Evolutionary conservation across 371 early-diverging fungal species (phyloP).

Genomic region (Sporodiniella umbellata): DNA sequence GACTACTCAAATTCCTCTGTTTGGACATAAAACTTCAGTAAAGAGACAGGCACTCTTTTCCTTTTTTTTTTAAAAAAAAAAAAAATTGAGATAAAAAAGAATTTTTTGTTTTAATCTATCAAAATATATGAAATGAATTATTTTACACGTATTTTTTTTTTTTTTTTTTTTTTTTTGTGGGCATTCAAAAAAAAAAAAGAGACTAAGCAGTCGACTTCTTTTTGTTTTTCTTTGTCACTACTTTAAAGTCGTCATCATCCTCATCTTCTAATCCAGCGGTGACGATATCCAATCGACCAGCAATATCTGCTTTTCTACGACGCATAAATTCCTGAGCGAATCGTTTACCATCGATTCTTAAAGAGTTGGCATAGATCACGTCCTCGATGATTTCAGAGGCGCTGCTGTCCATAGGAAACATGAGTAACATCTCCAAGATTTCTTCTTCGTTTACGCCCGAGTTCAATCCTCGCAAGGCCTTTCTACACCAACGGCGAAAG

Average conservation of each 20-base stretch:
- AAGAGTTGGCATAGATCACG: conserved; percentile 72
- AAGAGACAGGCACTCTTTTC: too few species aligned
- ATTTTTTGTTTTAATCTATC: too few species aligned
- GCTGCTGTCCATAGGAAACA: conserved; percentile 73
- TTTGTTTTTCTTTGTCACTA: conserved; percentile 25
- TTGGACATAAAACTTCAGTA: not conserved
- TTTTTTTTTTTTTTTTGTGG: too few species aligned
- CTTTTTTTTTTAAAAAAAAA: not conserved
- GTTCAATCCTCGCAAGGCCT: conserved; percentile 63
- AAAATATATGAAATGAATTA: too few species aligned
- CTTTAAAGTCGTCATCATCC: conserved; percentile 23
- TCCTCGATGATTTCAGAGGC: conserved; percentile 79
- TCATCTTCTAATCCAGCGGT: conserved; percentile 18
- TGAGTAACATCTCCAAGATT: conserved; percentile 73
- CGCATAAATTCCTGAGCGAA: conserved; percentile 82
- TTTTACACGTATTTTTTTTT: too few species aligned
- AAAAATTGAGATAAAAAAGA: not conserved
- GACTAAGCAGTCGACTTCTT: conserved; percentile 18
- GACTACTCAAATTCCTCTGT: not conserved
- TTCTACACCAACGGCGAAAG: conserved; percentile 75
- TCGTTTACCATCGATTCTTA: conserved; percentile 71
- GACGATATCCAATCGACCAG: conserved; percentile 45
- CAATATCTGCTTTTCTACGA: conserved; percentile 71
- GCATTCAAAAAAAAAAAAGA: not conserved
- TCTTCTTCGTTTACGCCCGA: conserved; percentile 70